Percentiles rank a stretch among this genome's conserved stretches.
These are phyloP conservation scores for Gossypium schwendimanii DNA, from an alignment of 441 rosid genomes.

Conservation along the genomic window DNA sequence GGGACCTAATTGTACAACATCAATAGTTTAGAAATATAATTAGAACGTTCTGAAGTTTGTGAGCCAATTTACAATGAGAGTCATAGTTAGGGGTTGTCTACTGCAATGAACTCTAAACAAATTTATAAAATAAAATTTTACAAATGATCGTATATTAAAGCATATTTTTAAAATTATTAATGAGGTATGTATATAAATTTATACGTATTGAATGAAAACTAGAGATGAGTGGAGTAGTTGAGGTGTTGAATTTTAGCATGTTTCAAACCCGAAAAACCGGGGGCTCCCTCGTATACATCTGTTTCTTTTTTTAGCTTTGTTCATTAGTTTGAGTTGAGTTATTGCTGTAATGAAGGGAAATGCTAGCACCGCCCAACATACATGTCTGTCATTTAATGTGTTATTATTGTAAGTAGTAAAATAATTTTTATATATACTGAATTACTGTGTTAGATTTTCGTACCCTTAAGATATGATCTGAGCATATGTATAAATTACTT, in stretches of 20 bases:
- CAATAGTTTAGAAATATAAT: too few relatives aligned
- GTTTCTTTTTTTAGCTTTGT: not conserved
- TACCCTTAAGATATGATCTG: not conserved
- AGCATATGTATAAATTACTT: not conserved
- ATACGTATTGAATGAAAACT: not conserved
- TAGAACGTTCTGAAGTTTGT: too few relatives aligned
- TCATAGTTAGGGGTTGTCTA: too few relatives aligned
- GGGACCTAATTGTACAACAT: too few relatives aligned
- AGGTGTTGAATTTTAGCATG: constrained; percentile 39
- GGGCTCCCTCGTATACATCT: constrained; percentile 31
- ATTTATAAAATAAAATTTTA: too few relatives aligned
- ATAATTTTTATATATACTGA: too few relatives aligned
- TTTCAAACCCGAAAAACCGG: constrained; percentile 47
- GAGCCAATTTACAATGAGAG: too few relatives aligned
- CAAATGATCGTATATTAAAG: too few relatives aligned
- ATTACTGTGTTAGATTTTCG: not conserved
- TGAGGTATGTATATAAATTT: too few relatives aligned
- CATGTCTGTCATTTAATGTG: not conserved
- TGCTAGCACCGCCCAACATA: not conserved
- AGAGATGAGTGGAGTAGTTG: constrained; percentile 43
- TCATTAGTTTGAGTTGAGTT: not conserved
- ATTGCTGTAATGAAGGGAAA: not conserved
- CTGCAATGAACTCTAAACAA: too few relatives aligned
- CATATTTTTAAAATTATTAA: too few relatives aligned
- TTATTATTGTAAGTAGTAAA: too few relatives aligned